Base-by-base conservation (phyloP, 176 grass and related monocot species). In the Zoysia japonica region DNA sequence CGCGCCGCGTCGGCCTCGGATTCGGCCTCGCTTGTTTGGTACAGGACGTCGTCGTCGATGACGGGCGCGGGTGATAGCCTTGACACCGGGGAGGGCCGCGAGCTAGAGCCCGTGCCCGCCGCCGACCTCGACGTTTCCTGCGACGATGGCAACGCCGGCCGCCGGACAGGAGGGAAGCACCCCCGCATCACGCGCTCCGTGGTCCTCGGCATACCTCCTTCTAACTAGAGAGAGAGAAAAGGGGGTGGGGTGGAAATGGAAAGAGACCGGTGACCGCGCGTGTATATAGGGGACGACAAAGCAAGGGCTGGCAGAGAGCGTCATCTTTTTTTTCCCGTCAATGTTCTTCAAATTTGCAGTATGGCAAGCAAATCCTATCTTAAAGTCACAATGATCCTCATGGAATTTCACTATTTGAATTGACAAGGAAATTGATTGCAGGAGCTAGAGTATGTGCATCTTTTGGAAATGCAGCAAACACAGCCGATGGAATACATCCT, bases 131-230 rank as follows among this genome's bases (percentile, higher is more conserved):
- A 76, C 47, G 55, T 77, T 35, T 86, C 67, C 62, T 50, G 78
- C 5, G 78, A 44, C 44, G 80, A 37, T 43, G 61, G 40, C 16
- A 76, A 67, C 65, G 43, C 69, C 65, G 71, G 88, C 11, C 78
- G 80, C 41, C 78, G 80, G 3, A 17, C 74, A 54, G 48, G 36
- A 15, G 66, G 84, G 84, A 95, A 90, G 75, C 93, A 92, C 7
- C 93, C 81, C n/a, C 85, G 55, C 93, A 90, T 88, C 51, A 62
- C 48, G 69, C 68, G 70, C 61, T 90, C 78, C 86, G 71, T 76
- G 67, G 35, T 66, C 47, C 56, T 43, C 74, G 67, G 39, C 76
- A 55, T 67, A 36, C 12, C 16, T 77, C 37, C 47, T 41, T 36
- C 7, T 35, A 72, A 38, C 41, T 36, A 47, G 19, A 36, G 11